Percentiles rank a stretch among this genome's conserved stretches.
Evolutionary conservation across 495 filamentous ascomycete genomes (phyloP).

Genomic region (Podospora sp.): DNA sequence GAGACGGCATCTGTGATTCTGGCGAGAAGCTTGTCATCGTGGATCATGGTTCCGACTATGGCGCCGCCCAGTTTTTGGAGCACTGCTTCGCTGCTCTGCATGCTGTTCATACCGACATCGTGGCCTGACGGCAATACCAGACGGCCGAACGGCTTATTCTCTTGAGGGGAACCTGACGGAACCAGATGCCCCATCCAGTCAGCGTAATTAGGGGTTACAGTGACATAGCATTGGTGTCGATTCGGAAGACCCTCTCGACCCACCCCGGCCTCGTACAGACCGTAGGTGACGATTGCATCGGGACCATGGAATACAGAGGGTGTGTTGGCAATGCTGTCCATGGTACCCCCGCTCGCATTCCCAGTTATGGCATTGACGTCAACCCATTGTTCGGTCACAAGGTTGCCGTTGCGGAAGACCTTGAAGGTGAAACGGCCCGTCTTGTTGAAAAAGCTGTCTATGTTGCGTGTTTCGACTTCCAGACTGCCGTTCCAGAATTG

Average conservation of each 20-base stretch:
- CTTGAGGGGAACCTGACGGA: conserved; percentile 44
- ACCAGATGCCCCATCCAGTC: conserved; percentile 52
- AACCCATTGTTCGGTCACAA: conserved; percentile 42
- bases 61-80: conserved; percentile 43
- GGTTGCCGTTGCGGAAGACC: conserved; percentile 43
- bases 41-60: conserved; percentile 41
- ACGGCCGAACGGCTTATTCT: conserved; percentile 46
- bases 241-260: conserved; percentile 49
- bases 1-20: conserved; percentile 38
- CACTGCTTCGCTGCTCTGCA: conserved; percentile 45
- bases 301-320: conserved; percentile 42
- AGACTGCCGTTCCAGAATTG: conserved; percentile 44
- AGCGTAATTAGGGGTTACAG: conserved; percentile 48
- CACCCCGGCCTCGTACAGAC: conserved; percentile 55
- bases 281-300: conserved; percentile 45
- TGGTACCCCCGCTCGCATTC: conserved; percentile 48
- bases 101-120: conserved; percentile 60
- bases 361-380: conserved; percentile 55
- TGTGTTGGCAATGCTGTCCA: conserved; percentile 49
- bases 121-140: conserved; percentile 53
- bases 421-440: conserved; percentile 52
- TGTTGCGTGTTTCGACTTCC: conserved; percentile 50
- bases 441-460: conserved; percentile 48
- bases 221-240: conserved; percentile 55
- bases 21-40: conserved; percentile 33